Base-by-base conservation (phyloP, 192 early-diverging fungal genomes). In the Coemansia sp. region DNA sequence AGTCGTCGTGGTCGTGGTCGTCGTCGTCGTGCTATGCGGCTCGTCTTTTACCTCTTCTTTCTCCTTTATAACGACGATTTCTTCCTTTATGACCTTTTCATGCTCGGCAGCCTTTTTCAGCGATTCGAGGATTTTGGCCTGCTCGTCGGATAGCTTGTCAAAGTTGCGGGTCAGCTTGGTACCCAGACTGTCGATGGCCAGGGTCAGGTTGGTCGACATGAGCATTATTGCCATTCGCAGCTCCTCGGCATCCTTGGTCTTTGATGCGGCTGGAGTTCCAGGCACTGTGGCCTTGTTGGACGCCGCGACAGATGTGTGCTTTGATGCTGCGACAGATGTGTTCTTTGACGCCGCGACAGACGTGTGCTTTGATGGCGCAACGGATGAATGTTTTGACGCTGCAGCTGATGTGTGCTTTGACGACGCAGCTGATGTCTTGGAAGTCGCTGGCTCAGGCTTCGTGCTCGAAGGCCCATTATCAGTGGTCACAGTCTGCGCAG, bases 171-270 rank as follows among this genome's bases (percentile, higher is more conserved):
- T 63, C 45, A 79, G 61, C 51, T 70, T 69, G 14, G 66, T 73
- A 22, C 76, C 76, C 51, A 79, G 71, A n/a, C 76, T 79, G 26
- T 69, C 76, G 20, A 79, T 73, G 2, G 76, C 71, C 54, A 73
- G 47, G 0, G 76, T 55, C 66, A 79, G 54, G 71, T 73, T 79
- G 16, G 55, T 63, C n/a, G 67, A 64, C 76, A 79, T 79, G 54
- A 70, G 58, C 47, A 54, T 55, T 16, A 79, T 79, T 0, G 71
- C 71, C 47, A 59, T 55, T 0, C 76, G 70, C 64, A 79, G 71
- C 38, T 69, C 76, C 9, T 79, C 76, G 43, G 55, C 64, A 14
- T 50, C 57, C 47, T 56, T 65, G 16, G 54, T 27, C 51, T 58
- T 62, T 22, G 41, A 6, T 13, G 37, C 11, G 19, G 59, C 12